A percentile compares a stretch with the other conserved stretches of the same genome.
These are phyloP conservation scores for Miscanthus lutarioriparius DNA, from an alignment of 176 grass and related monocot genomes.

Conservation along the genomic window DNA sequence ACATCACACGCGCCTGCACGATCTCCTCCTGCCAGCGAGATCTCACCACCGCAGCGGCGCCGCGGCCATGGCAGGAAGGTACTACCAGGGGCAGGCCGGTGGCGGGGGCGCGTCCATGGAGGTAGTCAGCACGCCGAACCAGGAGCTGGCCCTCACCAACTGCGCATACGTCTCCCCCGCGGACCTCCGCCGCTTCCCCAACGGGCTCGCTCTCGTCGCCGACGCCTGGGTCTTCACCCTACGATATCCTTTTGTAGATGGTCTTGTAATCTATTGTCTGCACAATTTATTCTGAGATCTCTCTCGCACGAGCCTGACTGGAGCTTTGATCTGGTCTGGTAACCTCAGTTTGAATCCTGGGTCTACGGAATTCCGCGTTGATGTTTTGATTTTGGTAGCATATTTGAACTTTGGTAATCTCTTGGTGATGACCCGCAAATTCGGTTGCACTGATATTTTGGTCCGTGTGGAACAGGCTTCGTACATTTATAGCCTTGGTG, in stretches of 20 bases:
- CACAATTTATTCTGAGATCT: slow-evolving; percentile 13
- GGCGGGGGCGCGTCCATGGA: slow-evolving; percentile 31
- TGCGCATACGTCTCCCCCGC: slow-evolving; percentile 64
- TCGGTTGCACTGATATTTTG: not conserved
- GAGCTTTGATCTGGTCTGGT: slow-evolving; percentile 24
- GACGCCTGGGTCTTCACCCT: slow-evolving; percentile 79
- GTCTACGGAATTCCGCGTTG: not conserved
- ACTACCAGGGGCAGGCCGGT: slow-evolving; percentile 27
- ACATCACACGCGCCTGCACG: slow-evolving; percentile 4
- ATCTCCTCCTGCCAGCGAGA: slow-evolving; percentile 36
- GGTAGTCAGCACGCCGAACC: slow-evolving; percentile 84
- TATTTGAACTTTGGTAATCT: not conserved
- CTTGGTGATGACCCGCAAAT: not conserved
- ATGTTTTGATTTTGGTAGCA: not conserved
- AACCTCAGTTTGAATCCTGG: not conserved
- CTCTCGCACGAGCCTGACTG: not conserved
- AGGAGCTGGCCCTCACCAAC: slow-evolving; percentile 92
- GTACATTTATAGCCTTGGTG: not conserved
- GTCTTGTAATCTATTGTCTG: not conserved
- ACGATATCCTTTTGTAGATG: slow-evolving; percentile 88
- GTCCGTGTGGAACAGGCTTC: not conserved
- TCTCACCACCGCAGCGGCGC: slow-evolving; percentile 39
- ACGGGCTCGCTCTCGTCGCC: slow-evolving; percentile 61
- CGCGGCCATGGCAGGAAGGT: slow-evolving; percentile 51
- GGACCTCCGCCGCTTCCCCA: slow-evolving; percentile 65